Evolutionary conservation across 2,329 filamentous ascomycete genomes (phyloP).

Genomic region (Xylaria sp.): DNA sequence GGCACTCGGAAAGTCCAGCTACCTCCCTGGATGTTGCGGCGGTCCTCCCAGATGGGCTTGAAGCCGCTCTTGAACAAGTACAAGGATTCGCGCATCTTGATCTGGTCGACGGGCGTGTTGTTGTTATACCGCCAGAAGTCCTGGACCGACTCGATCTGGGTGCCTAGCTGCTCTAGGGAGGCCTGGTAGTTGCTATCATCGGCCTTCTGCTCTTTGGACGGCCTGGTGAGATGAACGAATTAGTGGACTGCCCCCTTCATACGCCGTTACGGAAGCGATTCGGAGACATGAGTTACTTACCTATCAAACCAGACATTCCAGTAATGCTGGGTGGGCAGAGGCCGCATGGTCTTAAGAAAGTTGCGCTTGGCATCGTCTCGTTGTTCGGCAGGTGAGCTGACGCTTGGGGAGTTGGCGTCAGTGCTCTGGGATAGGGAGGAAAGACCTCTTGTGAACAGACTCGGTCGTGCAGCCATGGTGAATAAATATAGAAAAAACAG

Average conservation of each 20-base stretch:
- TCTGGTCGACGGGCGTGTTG: slow-evolving; percentile 79
- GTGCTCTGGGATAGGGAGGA: slow-evolving; percentile 69
- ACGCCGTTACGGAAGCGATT: background rate
- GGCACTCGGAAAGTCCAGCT: slow-evolving; percentile 93
- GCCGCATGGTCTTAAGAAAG: slow-evolving; percentile 77
- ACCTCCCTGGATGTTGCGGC: slow-evolving; percentile 84
- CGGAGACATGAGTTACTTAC: slow-evolving; percentile 48
- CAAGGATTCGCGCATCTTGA: slow-evolving; percentile 80
- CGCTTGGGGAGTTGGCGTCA: slow-evolving; percentile 67
- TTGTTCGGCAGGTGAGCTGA: slow-evolving; percentile 75
- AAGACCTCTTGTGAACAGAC: slow-evolving; percentile 71
- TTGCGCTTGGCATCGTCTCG: slow-evolving; percentile 85
- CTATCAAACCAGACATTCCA: slow-evolving; percentile 78
- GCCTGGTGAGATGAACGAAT: slow-evolving; percentile 46
- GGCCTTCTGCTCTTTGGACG: slow-evolving; percentile 57
- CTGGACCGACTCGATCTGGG: slow-evolving; percentile 80
- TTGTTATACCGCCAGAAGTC: slow-evolving; percentile 88
- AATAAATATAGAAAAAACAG: slow-evolving; percentile 14
- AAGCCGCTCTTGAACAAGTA: slow-evolving; percentile 84
- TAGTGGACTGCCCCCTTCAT: background rate
- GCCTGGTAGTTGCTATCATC: slow-evolving; percentile 60
- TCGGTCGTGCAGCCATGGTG: slow-evolving; percentile 66
- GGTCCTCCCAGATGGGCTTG: slow-evolving; percentile 83
- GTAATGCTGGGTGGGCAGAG: slow-evolving; percentile 81
- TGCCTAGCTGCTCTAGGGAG: slow-evolving; percentile 70